Conservation (phyloP, 805 yeast genomes). For the Candida ulmi region DNA sequence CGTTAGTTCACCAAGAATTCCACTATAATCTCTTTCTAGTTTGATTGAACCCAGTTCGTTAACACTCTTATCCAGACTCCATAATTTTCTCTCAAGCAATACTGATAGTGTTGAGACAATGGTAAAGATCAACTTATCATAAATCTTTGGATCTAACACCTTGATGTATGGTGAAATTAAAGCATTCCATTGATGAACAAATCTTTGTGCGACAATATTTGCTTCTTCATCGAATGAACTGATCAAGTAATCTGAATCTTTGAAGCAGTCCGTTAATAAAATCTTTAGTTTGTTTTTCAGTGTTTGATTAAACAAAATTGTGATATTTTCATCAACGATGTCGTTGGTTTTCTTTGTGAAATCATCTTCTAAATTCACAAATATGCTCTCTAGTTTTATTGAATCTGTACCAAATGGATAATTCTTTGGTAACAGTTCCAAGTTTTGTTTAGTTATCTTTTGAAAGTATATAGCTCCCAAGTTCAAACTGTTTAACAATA, state of each 20-base stretch:
- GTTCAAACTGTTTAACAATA: conserved; percentile 69
- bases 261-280: conserved; percentile 37
- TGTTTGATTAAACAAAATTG: conserved; percentile 41
- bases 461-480: conserved; percentile 53
- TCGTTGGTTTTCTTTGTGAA: conserved; percentile 24
- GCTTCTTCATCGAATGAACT: conserved; percentile 29
- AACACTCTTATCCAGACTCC: conserved; percentile 59
- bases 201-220: conserved; percentile 35
- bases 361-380: conserved; percentile 20
- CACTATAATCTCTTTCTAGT: conserved; percentile 75
- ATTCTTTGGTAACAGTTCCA: conserved; percentile 26
- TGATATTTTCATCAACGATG: conserved; percentile 32
- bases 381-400: conserved; percentile 19
- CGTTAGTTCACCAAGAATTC: conserved; percentile 68
- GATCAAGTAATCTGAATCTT: conserved; percentile 21
- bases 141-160: conserved; percentile 50
- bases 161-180: conserved; percentile 61
- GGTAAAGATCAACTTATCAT: conserved; percentile 39
- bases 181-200: conserved; percentile 59
- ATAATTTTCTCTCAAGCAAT: conserved; percentile 58
- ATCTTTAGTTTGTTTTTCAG: conserved; percentile 38
- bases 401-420: conserved; percentile 34
- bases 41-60: conserved; percentile 81
- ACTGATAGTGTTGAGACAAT: conserved; percentile 51
- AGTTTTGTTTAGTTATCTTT: conserved; percentile 28